Percentiles rank a stretch among this genome's conserved stretches.
These are phyloP conservation scores for Pseudocercospora cruenta DNA, from an alignment of 2,329 filamentous ascomycete species.

Conservation along the genomic window DNA sequence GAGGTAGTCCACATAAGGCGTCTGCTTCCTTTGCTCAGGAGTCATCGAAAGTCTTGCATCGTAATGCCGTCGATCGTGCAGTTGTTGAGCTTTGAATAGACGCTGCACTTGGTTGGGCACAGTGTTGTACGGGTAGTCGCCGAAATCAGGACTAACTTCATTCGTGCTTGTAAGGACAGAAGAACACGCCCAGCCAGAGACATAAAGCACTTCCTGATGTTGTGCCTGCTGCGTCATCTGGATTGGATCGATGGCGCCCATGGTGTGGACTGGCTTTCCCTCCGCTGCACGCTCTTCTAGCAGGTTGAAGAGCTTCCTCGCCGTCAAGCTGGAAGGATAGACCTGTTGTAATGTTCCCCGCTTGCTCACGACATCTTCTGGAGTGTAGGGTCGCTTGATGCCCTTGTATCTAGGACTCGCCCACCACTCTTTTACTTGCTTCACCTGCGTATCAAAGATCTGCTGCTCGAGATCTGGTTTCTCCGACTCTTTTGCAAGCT, in stretches of 20 bases:
- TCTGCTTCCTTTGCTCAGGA: conserved; percentile 70
- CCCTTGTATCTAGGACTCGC: conserved; percentile 78
- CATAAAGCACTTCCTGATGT: conserved; percentile 93
- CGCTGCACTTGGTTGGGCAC: conserved; percentile 98
- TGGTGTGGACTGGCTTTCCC: conserved; percentile 90
- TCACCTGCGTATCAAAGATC: conserved; percentile 80
- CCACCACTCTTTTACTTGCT: conserved; percentile 92
- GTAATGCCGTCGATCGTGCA: conserved; percentile 97
- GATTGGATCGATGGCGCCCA: conserved; percentile 97
- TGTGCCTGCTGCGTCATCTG: conserved; percentile 99
- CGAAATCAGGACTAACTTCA: conserved; percentile 96
- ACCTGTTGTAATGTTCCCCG: conserved; percentile 82
- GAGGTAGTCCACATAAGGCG: conserved; percentile 88
- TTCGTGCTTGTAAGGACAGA: conserved; percentile 91
- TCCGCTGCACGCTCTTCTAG: conserved; percentile 75
- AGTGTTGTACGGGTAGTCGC: conserved; percentile 98
- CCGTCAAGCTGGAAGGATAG: conserved; percentile 94
- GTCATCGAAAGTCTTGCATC: conserved; percentile 79
- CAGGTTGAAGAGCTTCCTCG: conserved; percentile 89
- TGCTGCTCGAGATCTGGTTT: conserved; percentile 83
- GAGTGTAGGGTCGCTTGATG: conserved; percentile 89
- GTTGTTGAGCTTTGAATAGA: conserved; percentile 91
- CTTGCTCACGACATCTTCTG: conserved; percentile 90
- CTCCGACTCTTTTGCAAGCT: conserved; percentile 75
- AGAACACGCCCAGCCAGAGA: conserved; percentile 97